A percentile compares a stretch with the other conserved stretches of the same genome.
These are phyloP conservation scores for Aspergillus transmontanensis DNA, from an alignment of 2,329 filamentous ascomycete species.

Conservation along the genomic window DNA sequence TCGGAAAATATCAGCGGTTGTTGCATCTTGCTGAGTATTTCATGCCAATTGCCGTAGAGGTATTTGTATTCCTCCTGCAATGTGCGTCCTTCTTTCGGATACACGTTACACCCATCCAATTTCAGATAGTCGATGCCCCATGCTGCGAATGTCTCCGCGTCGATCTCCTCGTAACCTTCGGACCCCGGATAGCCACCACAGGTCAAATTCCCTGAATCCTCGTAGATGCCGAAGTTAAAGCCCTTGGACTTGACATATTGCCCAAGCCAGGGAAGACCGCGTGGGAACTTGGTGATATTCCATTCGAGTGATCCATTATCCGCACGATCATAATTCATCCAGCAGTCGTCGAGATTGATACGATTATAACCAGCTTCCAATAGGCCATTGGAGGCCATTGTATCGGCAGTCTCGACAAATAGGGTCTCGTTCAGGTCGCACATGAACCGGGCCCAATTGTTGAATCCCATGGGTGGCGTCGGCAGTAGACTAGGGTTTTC, in stretches of 20 bases:
- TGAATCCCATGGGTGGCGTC: slow-evolving; percentile 56
- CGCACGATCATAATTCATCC: slow-evolving; percentile 41
- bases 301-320: slow-evolving; percentile 44
- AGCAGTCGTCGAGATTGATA: slow-evolving; percentile 53
- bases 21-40: slow-evolving; percentile 38
- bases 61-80: slow-evolving; percentile 29
- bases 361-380: slow-evolving; percentile 41
- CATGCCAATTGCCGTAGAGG: slow-evolving; percentile 48
- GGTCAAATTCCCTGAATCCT: slow-evolving; percentile 47
- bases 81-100: slow-evolving; percentile 18
- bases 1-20: slow-evolving; percentile 49
- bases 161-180: slow-evolving; percentile 44
- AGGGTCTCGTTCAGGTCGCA: slow-evolving; percentile 53
- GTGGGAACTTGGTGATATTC: slow-evolving; percentile 47
- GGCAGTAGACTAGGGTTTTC: slow-evolving; percentile 30
- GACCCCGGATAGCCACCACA: slow-evolving; percentile 50
- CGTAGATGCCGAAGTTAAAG: slow-evolving; percentile 52
- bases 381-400: slow-evolving; percentile 48
- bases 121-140: slow-evolving; percentile 56
- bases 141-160: slow-evolving; percentile 41
- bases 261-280: slow-evolving; percentile 48
- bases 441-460: slow-evolving; percentile 54
- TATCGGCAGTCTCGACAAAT: slow-evolving; percentile 51
- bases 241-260: slow-evolving; percentile 41
- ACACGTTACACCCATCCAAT: slow-evolving; percentile 47